phyloP scores from a whole-genome alignment of 257 asterid species.

The Jasminum sambac region DNA sequence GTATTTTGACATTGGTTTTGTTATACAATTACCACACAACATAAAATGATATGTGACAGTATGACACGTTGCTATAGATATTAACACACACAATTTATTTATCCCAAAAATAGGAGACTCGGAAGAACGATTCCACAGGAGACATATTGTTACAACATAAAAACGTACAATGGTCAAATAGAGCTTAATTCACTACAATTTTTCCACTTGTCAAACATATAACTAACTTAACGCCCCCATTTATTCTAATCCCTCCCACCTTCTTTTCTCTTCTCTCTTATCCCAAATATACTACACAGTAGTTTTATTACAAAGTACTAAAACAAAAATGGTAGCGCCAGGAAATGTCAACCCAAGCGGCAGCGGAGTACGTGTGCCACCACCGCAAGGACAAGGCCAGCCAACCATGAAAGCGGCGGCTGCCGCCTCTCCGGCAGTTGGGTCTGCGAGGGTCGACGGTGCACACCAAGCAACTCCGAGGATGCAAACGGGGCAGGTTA shows the following conservation, averaged over 20 bases:
- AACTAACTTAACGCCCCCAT: conserved; percentile 11
- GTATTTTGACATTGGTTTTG: too few relatives aligned
- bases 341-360: conserved; percentile 44
- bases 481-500: conserved; percentile 42
- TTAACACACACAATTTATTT: too few relatives aligned
- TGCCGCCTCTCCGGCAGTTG: conserved; percentile 27
- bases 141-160: background rate
- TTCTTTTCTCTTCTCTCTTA: background rate
- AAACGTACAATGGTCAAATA: background rate
- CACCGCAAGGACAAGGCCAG: conserved; percentile 50
- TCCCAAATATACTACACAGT: too few relatives aligned
- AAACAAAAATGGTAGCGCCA: conserved; percentile 47
- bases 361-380: conserved; percentile 39
- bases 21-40: too few relatives aligned
- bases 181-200: conserved; percentile 17
- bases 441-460: conserved; percentile 26
- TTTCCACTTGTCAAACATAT: conserved; percentile 36
- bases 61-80: too few relatives aligned
- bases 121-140: conserved; percentile 1
- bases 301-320: too few relatives aligned
- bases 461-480: conserved; percentile 51
- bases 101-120: background rate
- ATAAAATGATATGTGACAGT: too few relatives aligned
- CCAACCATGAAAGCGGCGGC: conserved; percentile 33
- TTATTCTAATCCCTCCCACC: conserved; percentile 5